phyloP scores from a whole-genome alignment of 306 rosid genomes.

The Glycyrrhiza uralensis region DNA sequence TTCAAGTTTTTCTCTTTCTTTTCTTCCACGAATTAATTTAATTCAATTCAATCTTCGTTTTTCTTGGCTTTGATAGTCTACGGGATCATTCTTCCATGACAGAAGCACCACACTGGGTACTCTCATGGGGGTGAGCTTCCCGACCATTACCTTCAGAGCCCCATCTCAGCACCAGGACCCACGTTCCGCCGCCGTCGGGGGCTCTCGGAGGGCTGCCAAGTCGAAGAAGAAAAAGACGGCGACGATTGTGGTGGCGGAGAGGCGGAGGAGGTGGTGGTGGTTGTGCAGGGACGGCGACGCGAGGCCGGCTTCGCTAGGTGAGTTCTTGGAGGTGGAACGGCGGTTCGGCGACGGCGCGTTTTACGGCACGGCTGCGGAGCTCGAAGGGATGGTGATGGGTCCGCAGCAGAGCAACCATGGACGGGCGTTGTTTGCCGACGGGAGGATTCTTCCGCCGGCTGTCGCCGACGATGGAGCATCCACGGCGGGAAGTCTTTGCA shows the following conservation, averaged over 20 bases:
- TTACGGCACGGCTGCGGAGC: slow-evolving; percentile 68
- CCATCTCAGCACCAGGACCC: slow-evolving; percentile 64
- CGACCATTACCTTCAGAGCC: slow-evolving; percentile 64
- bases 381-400: slow-evolving; percentile 66
- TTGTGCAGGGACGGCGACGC: slow-evolving; percentile 66
- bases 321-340: slow-evolving; percentile 83
- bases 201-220: slow-evolving; percentile 38
- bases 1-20: neutral
- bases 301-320: slow-evolving; percentile 69
- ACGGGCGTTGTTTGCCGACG: slow-evolving; percentile 67
- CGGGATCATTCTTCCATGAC: slow-evolving; percentile 93
- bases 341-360: slow-evolving; percentile 80
- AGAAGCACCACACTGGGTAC: slow-evolving; percentile 86
- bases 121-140: slow-evolving; percentile 86
- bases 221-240: slow-evolving; percentile 39
- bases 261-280: slow-evolving; percentile 78
- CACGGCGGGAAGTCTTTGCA: slow-evolving; percentile 48
- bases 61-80: slow-evolving; percentile 65
- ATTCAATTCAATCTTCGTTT: neutral
- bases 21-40: neutral
- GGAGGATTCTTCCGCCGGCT: slow-evolving; percentile 78
- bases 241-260: slow-evolving; percentile 31
- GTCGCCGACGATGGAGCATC: slow-evolving; percentile 50
- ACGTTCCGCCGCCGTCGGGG: neutral
- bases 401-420: slow-evolving; percentile 46